These are phyloP conservation scores for Graphiopsis chlorocephala DNA, from an alignment of 2,329 filamentous ascomycete genomes.

Conservation along the genomic window DNA sequence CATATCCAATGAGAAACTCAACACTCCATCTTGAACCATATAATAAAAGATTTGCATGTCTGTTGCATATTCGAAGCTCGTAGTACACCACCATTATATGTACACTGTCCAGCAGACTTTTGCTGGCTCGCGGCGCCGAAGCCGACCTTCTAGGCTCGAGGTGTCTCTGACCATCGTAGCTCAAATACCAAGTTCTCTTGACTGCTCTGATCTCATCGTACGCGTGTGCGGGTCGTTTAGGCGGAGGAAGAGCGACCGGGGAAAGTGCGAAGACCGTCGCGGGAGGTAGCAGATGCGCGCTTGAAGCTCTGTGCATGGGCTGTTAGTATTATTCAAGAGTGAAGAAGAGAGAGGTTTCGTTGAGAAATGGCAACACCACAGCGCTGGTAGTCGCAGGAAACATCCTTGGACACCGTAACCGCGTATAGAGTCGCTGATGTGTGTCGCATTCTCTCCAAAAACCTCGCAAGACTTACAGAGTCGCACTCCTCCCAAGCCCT, in stretches of 20 bases:
- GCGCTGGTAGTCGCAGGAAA: not conserved
- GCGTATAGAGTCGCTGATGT: not conserved
- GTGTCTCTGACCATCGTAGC: not conserved
- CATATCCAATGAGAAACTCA: not conserved
- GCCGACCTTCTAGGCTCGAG: slow-evolving; percentile 5
- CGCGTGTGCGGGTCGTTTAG: slow-evolving; percentile 13
- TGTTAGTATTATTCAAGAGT: not conserved
- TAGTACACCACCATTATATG: slow-evolving; percentile 17
- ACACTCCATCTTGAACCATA: not conserved
- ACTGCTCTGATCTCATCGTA: slow-evolving; percentile 4
- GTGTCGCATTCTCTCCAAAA: not conserved
- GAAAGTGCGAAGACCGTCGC: slow-evolving; percentile 50
- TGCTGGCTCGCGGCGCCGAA: slow-evolving; percentile 9
- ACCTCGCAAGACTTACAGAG: slow-evolving; percentile 48
- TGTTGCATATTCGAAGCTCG: slow-evolving; percentile 10
- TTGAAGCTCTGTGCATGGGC: slow-evolving; percentile 47
- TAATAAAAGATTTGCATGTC: slow-evolving; percentile 16
- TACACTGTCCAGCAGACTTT: slow-evolving; percentile 7
- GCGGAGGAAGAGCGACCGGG: slow-evolving; percentile 31
- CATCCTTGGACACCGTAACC: not conserved
- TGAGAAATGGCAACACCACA: not conserved
- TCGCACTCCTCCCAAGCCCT: slow-evolving; percentile 99
- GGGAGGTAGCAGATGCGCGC: slow-evolving; percentile 47
- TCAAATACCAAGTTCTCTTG: not conserved
- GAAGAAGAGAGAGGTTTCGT: not conserved